Base-by-base conservation (phyloP, 306 rosid genomes). In the Ochetophila trinervis region DNA sequence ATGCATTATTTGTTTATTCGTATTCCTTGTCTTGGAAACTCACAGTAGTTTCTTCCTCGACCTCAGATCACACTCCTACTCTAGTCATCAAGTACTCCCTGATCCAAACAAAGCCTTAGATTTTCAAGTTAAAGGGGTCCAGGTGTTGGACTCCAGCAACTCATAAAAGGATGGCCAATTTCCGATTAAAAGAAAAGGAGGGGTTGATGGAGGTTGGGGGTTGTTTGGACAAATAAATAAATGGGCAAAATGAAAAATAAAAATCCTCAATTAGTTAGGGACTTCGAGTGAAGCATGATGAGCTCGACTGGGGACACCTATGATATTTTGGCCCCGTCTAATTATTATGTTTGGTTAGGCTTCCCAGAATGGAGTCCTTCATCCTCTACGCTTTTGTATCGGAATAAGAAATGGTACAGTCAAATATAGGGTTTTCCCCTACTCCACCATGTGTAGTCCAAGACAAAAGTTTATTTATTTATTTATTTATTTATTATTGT, bases 261-360 rank as follows among this genome's bases (percentile, higher is more conserved):
- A 13, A 4, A 5, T 23, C 59, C 54, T 3, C 53, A 68, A n/a
- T 49, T 53, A 42, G 52, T 55, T 18, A 70, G n/a, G n/a, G n/a
- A n/a, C n/a, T n/a, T n/a, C n/a, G 72, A 76, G 65, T 67, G 62
- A 64, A 65, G 19, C 65, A 53, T 60, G 67, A 57, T 60, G 70
- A 73, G 44, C 40, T 40, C 49, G 36, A 47, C 55, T 34, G 18
- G 54, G 24, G 40, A 23, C 67, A 24, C 69, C 12, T n/a, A 23
- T 47, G 58, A 62, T 50, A 20, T 27, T 30, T 11, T 53, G 68
- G 44, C n/a, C 74, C 19, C 51, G 13, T 5, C 27, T 24, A 62
- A 62, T 67, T 44, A 78, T 72, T 34, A 67, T 67, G 71, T 50
- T 67, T 37, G 45, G 21, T 67, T 60, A 42, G 69, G 60, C 36